A percentile compares a stretch with the other conserved stretches of the same genome.
These are phyloP conservation scores for Multifurca ochricompacta DNA, from an alignment of 768 basidiomycete genomes.

Conservation along the genomic window DNA sequence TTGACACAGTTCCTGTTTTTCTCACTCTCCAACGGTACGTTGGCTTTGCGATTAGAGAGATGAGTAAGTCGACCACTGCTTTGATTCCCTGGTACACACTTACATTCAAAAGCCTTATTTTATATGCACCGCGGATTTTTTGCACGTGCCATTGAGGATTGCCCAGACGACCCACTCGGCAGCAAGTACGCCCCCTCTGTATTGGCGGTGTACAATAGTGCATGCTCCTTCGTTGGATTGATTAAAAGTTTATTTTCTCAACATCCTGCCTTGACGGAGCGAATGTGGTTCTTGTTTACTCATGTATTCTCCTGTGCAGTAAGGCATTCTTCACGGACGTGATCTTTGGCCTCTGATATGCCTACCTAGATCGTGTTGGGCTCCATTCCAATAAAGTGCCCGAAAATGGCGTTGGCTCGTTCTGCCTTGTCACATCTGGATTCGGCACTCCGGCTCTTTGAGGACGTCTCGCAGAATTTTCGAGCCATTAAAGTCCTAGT, in stretches of 20 bases:
- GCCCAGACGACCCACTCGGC: constrained; percentile 54
- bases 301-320: constrained; percentile 69
- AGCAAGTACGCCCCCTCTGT: constrained; percentile 64
- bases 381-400: constrained; percentile 54
- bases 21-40: constrained; percentile 63
- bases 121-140: constrained; percentile 75
- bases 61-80: constrained; percentile 36
- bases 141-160: constrained; percentile 59
- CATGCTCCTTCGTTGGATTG: constrained; percentile 59
- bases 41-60: constrained; percentile 61
- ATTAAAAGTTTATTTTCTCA: constrained; percentile 58
- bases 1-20: constrained; percentile 43
- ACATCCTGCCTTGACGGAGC: constrained; percentile 55
- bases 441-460: constrained; percentile 50
- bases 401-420: constrained; percentile 54
- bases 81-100: background rate
- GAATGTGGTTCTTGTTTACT: constrained; percentile 67
- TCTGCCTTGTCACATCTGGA: constrained; percentile 66
- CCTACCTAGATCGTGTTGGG: constrained; percentile 53
- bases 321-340: constrained; percentile 23
- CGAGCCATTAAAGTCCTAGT: constrained; percentile 56
- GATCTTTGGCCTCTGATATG: background rate
- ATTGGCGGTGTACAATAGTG: constrained; percentile 60
- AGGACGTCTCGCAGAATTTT: constrained; percentile 43
- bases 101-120: constrained; percentile 41